Evolutionary conservation across 495 filamentous ascomycete genomes (phyloP).

Genomic region (Talaromyces liani): DNA sequence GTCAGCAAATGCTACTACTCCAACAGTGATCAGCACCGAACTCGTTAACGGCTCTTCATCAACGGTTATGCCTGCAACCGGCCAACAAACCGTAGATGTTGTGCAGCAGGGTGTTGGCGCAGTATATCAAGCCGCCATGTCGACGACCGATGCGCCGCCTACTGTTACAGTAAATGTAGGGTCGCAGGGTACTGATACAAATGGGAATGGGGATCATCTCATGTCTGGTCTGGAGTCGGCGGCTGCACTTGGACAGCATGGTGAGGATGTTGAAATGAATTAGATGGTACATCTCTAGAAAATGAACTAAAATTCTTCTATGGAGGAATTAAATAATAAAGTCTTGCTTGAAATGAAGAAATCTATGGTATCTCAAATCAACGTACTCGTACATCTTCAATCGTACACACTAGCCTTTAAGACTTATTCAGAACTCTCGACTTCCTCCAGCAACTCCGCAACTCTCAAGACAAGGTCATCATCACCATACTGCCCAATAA

Average conservation of each 20-base stretch:
- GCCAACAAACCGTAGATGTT: background rate
- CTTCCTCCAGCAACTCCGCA: slow-evolving; percentile 27
- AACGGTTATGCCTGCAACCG: slow-evolving; percentile 2
- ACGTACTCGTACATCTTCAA: background rate
- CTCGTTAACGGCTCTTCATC: background rate
- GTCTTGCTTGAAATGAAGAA: background rate
- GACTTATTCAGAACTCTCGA: background rate
- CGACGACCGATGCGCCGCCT: background rate
- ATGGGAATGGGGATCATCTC: background rate
- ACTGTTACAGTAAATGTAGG: background rate
- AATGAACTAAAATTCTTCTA: background rate
- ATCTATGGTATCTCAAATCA: slow-evolving; percentile 1
- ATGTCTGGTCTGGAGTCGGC: background rate
- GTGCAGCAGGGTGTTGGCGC: slow-evolving; percentile 6
- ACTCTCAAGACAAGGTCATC: slow-evolving; percentile 52
- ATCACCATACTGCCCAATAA: slow-evolving; percentile 87
- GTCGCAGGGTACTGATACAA: background rate
- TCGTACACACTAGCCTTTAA: background rate
- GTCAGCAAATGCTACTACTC: background rate
- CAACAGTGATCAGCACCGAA: slow-evolving; percentile 4
- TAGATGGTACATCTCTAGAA: background rate
- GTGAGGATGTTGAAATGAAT: slow-evolving; percentile 38
- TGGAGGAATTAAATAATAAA: background rate
- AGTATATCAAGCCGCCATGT: slow-evolving; percentile 6
- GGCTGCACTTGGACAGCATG: slow-evolving; percentile 1